Percentiles rank a stretch among this genome's conserved stretches.
phyloP scores from a whole-genome alignment of 179 eudicot species.

The Spergularia azorica region DNA sequence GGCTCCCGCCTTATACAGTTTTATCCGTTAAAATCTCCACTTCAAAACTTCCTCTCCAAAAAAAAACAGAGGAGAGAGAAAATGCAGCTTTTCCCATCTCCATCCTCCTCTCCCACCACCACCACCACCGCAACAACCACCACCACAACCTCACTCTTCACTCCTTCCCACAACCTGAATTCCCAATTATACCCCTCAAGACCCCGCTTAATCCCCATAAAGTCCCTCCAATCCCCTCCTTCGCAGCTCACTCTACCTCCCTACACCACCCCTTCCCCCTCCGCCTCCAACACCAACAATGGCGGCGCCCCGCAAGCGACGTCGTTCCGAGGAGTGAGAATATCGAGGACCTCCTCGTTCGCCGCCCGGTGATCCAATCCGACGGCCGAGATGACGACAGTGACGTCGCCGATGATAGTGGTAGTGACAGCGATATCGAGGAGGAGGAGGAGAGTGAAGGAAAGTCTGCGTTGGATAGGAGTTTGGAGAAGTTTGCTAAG shows the following conservation, averaged over 20 bases:
- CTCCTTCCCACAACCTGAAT: slow-evolving; percentile 8
- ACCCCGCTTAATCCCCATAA: slow-evolving; percentile 30
- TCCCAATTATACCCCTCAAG: slow-evolving; percentile 28
- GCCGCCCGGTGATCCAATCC: slow-evolving; percentile 60
- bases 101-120: slow-evolving; percentile 33
- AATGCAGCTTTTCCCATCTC: slow-evolving; percentile 37
- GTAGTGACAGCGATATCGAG: slow-evolving; percentile 12
- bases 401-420: background rate
- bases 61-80: background rate
- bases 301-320: slow-evolving; percentile 24
- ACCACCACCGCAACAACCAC: slow-evolving; percentile 26
- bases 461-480: slow-evolving; percentile 48
- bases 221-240: slow-evolving; percentile 37
- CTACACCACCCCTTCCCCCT: slow-evolving; percentile 21
- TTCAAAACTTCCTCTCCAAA: background rate
- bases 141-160: slow-evolving; percentile 19
- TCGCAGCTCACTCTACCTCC: slow-evolving; percentile 33
- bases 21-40: slow-evolving; percentile 9
- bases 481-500: slow-evolving; percentile 66
- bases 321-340: slow-evolving; percentile 28
- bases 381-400: slow-evolving; percentile 29
- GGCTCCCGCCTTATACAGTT: slow-evolving; percentile 18
- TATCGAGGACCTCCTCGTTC: slow-evolving; percentile 52
- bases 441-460: slow-evolving; percentile 11
- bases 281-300: slow-evolving; percentile 3